Evolutionary conservation across 2,329 filamentous ascomycete genomes (phyloP).

Genomic region (Podosphaera fusca): DNA sequence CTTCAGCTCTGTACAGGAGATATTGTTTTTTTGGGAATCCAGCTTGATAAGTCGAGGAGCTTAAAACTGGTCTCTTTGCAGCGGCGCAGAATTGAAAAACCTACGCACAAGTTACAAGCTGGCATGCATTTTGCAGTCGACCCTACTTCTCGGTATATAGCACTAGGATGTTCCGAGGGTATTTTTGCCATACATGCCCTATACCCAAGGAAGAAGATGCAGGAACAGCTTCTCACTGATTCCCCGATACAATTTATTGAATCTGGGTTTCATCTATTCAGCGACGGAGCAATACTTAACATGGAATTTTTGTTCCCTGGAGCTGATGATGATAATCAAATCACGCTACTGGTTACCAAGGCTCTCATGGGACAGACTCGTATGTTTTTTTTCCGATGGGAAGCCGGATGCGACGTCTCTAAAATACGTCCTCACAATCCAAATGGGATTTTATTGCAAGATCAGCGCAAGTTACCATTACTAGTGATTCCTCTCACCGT

Average conservation of each 20-base stretch:
- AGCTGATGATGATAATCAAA: constrained; percentile 38
- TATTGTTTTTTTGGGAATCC: constrained; percentile 54
- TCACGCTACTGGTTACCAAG: constrained; percentile 52
- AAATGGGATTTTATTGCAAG: constrained; percentile 26
- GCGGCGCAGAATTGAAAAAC: constrained; percentile 28
- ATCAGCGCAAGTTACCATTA: constrained; percentile 34
- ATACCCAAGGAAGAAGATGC: constrained; percentile 29
- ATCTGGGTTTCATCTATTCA: constrained; percentile 13
- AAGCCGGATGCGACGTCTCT: constrained; percentile 24
- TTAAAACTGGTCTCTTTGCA: constrained; percentile 23
- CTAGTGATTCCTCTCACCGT: constrained; percentile 51
- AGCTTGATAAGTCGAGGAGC: constrained; percentile 20
- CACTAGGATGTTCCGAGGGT: constrained; percentile 46
- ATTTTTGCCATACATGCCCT: constrained; percentile 52
- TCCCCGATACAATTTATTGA: constrained; percentile 35
- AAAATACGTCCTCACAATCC: constrained; percentile 24
- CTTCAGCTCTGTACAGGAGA: constrained; percentile 52
- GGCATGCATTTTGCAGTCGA: constrained; percentile 54
- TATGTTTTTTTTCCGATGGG: constrained; percentile 39
- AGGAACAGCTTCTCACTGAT: constrained; percentile 22
- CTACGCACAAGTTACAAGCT: constrained; percentile 28
- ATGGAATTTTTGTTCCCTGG: constrained; percentile 67
- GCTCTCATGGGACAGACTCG: constrained; percentile 25
- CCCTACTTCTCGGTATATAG: constrained; percentile 44
- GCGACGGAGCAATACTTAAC: constrained; percentile 57